phyloP scores from a whole-genome alignment of 192 early-diverging fungal genomes.

The Gamsiella multidivaricata region DNA sequence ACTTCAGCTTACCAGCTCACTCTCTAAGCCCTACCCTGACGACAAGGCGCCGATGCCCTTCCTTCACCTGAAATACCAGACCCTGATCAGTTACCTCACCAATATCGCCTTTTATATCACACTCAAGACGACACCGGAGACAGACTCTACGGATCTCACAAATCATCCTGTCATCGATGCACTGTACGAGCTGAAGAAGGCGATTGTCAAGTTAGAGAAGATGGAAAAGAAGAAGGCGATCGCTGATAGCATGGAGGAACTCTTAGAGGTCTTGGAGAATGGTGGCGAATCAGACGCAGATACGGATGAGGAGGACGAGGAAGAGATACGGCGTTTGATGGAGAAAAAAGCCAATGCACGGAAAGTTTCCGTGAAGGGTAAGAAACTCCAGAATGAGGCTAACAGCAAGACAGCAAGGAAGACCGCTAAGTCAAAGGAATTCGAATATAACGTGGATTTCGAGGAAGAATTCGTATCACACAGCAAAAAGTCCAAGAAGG shows the following conservation, averaged over 20 bases:
- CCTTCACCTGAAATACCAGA: conserved; percentile 55
- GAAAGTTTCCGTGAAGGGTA: conserved; percentile 40
- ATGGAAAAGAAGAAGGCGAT: conserved; percentile 66
- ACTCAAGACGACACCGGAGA: conserved; percentile 66
- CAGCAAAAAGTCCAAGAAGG: conserved; percentile 49
- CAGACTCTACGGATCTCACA: conserved; percentile 61
- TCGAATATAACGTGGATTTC: conserved; percentile 44
- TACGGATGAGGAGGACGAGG: conserved; percentile 24
- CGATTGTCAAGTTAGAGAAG: conserved; percentile 77
- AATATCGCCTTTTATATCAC: conserved; percentile 92
- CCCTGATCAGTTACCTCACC: conserved; percentile 80
- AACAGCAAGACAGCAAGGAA: conserved; percentile 5
- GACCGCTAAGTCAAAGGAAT: conserved; percentile 8
- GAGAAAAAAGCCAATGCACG: conserved; percentile 38
- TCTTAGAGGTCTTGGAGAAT: conserved; percentile 59
- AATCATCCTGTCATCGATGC: conserved; percentile 88
- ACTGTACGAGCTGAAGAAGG: conserved; percentile 76
- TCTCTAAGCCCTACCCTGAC: conserved; percentile 31
- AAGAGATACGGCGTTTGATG: conserved; percentile 16
- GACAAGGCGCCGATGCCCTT: conserved; percentile 50
- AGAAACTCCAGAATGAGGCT: conserved; percentile 32
- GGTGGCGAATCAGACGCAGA: conserved; percentile 54
- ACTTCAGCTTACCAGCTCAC: conserved; percentile 16
- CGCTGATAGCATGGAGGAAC: conserved; percentile 59
- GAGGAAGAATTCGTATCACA: conserved; percentile 54